Conservation (phyloP, 306 rosid genomes). For the Acmispon strigosus region DNA sequence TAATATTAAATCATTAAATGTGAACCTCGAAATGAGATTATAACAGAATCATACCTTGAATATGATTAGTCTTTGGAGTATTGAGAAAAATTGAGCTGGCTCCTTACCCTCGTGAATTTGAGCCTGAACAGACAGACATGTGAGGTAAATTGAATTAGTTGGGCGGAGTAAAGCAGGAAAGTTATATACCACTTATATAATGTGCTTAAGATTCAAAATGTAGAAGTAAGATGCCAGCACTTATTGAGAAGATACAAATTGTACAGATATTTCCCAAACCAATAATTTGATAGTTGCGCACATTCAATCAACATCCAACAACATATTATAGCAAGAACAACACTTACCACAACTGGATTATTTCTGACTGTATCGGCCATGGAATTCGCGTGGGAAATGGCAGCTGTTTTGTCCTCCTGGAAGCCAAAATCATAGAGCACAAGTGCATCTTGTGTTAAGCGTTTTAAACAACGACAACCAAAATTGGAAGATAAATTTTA, state of each 20-base stretch:
- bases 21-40: conserved; percentile 18
- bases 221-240: neutral
- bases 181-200: neutral
- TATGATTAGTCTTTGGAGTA: conserved; percentile 60
- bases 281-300: neutral
- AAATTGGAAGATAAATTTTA: neutral
- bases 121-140: conserved; percentile 45
- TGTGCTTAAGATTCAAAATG: conserved; percentile 9
- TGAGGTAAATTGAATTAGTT: conserved; percentile 18
- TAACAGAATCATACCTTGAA: conserved; percentile 49
- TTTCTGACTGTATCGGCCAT: conserved; percentile 48
- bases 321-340: neutral
- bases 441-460: neutral
- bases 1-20: neutral
- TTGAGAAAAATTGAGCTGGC: conserved; percentile 78
- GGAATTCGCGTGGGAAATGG: conserved; percentile 46
- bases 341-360: conserved; percentile 68
- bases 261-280: neutral
- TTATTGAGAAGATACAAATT: neutral
- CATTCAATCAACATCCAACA: neutral
- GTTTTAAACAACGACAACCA: neutral
- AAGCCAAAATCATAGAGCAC: conserved; percentile 17
- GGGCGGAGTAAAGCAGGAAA: neutral
- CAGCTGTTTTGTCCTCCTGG: conserved; percentile 73
- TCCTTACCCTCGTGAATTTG: conserved; percentile 70